Percentiles rank a stretch among this genome's conserved stretches.
These are phyloP conservation scores for Syzygium malaccense DNA, from an alignment of 441 rosid genomes.

Conservation along the genomic window DNA sequence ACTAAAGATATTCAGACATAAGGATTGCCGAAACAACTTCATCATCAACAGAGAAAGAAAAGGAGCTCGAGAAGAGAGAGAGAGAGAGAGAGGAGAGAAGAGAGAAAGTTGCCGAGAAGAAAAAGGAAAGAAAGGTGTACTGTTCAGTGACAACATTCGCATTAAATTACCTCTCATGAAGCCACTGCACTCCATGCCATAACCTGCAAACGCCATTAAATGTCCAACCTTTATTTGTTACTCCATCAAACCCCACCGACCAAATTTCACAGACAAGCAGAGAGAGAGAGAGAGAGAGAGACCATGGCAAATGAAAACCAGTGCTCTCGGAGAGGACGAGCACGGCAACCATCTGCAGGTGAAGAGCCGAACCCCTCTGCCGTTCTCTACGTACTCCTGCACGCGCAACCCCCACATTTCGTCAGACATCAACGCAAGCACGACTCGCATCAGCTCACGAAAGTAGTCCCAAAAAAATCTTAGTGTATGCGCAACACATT, in stretches of 20 bases:
- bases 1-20: not conserved
- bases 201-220: constrained; percentile 50
- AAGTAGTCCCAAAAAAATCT: not conserved
- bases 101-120: not conserved
- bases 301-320: constrained; percentile 96
- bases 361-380: constrained; percentile 69
- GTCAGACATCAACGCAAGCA: not conserved
- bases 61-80: not conserved
- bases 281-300: not conserved
- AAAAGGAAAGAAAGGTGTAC: not conserved
- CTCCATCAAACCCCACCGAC: constrained; percentile 1
- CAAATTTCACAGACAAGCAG: not conserved
- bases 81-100: not conserved
- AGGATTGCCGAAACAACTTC: not conserved
- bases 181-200: constrained; percentile 92
- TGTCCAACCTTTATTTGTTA: not conserved
- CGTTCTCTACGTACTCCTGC: constrained; percentile 63
- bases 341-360: constrained; percentile 84
- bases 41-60: not conserved
- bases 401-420: not conserved
- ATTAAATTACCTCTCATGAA: constrained; percentile 88
- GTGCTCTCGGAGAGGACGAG: constrained; percentile 62
- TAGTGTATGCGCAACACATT: not conserved
- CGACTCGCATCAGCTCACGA: not conserved
- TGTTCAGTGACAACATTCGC: not conserved